phyloP scores from a whole-genome alignment of 2,329 filamentous ascomycete species.

The Pseudogymnoascus sp. region DNA sequence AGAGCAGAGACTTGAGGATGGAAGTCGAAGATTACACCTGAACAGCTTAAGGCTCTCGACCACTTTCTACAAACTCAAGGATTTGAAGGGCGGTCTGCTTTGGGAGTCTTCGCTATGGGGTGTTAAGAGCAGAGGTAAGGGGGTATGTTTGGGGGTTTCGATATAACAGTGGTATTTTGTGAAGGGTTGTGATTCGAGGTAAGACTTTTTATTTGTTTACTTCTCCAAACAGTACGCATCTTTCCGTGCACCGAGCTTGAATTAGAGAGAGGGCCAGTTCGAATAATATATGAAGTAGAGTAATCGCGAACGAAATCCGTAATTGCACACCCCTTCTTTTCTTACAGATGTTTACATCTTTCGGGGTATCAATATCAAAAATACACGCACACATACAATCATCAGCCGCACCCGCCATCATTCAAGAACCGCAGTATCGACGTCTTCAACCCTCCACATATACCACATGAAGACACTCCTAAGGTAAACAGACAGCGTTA shows the following conservation, averaged over 20 bases:
- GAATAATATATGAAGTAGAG: neutral
- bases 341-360: neutral
- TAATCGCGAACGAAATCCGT: too few relatives aligned
- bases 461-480: slow-evolving; percentile 97
- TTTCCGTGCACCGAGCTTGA: too few relatives aligned
- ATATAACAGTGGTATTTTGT: too few relatives aligned
- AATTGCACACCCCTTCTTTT: neutral
- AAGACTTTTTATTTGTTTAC: too few relatives aligned
- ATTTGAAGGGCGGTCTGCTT: neutral
- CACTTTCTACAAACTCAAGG: neutral
- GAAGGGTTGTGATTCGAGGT: too few relatives aligned
- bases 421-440: slow-evolving; percentile 60
- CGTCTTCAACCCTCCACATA: slow-evolving; percentile 84
- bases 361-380: too few relatives aligned
- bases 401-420: slow-evolving; percentile 18
- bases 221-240: too few relatives aligned
- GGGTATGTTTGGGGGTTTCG: too few relatives aligned
- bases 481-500: slow-evolving; percentile 4
- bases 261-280: neutral
- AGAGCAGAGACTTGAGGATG: neutral
- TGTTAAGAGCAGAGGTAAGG: too few relatives aligned
- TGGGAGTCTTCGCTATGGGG: too few relatives aligned
- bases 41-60: neutral
- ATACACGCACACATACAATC: neutral
- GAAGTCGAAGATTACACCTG: too few relatives aligned